Base-by-base conservation (phyloP, 768 basidiomycete genomes). In the Leucosporidium yakuticum region DNA sequence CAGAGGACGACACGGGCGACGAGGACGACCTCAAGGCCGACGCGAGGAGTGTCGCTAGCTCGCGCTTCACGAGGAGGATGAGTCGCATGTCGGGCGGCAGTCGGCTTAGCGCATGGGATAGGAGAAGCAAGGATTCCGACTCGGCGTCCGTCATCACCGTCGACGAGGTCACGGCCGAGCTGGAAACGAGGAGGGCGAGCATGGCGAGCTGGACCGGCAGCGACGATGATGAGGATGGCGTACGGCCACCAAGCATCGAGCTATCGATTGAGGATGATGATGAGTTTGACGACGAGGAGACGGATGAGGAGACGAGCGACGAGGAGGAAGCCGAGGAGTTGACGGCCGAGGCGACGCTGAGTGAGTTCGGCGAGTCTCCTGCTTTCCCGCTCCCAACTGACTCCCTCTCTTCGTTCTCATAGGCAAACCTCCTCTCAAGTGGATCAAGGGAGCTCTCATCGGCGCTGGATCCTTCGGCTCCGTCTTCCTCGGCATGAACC, bases 401-500 rank as follows among this genome's bases (percentile, higher is more conserved):
- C 50, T 19, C 31, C 21, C 2, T 47, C 50, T 1, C 27, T 23
- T 21, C 44, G 5, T 19, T 17, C 44, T 9, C 32, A 11, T 61
- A 74, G 73, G 39, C 51, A 68, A 69, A 31, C 50, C 60, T 12
- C 91, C 92, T 56, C 47, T 97, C 82, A 95, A 94, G 77, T 98
- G 96, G 96, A 90, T 97, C 47, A 88, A 94, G 74, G 96, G 96
- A 59, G 92, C 96, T 77, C 83, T 99, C 32, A 97, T 99, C 70
- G 96, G 96, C 39, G 89, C 89, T 75, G 96, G 96, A 32, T 94
- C 94, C 23, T 99, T 95, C 76, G 96, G 96, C 21, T 85, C 88
- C 53, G 74, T 77, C 49, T 76, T 63, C 77, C 85, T 98, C 62
- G 96, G 91, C 27, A 82, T 99, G 73, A 98, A 99, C 78, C 91